Evolutionary conservation across 1,284 basidiomycete species (phyloP).

Genomic region (Cystobasidium slooffiae): DNA sequence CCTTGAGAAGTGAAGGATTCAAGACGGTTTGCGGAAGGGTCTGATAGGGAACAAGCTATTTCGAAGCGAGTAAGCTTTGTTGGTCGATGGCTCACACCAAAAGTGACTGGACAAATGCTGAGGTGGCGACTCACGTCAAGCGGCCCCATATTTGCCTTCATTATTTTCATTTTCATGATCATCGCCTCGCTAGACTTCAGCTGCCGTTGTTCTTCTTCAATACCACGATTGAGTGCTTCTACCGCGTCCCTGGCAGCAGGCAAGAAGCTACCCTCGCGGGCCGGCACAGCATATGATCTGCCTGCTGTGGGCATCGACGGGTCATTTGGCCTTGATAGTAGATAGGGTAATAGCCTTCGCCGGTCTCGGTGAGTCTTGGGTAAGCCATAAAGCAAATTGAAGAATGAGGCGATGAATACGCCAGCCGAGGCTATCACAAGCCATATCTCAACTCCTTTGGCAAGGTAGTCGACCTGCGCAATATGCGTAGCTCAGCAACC

Average conservation of each 20-base stretch:
- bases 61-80: too few relatives aligned
- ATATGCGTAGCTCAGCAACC: not conserved
- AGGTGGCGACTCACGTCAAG: conserved; percentile 15
- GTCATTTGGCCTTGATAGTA: conserved; percentile 15
- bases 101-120: not conserved
- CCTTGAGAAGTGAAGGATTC: conserved; percentile 19
- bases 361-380: conserved; percentile 19
- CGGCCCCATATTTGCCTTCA: not conserved
- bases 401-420: conserved; percentile 30
- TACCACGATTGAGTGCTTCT: conserved; percentile 8
- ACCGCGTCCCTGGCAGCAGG: conserved; percentile 16
- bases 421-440: conserved; percentile 27
- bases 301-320: conserved; percentile 21
- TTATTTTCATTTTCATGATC: conserved; percentile 12
- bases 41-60: conserved; percentile 21
- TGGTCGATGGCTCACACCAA: not conserved
- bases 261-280: not conserved
- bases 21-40: conserved; percentile 21
- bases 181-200: conserved; percentile 5
- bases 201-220: conserved; percentile 26
- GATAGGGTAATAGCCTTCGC: conserved; percentile 24
- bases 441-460: conserved; percentile 37
- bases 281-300: conserved; percentile 11
- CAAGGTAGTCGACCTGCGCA: conserved; percentile 33
- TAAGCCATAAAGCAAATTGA: conserved; percentile 38